Evolutionary conservation across 768 basidiomycete species (phyloP), one percentile per base, ranked within the genome.

Genomic region (Hypholoma sublateritium): DNA sequence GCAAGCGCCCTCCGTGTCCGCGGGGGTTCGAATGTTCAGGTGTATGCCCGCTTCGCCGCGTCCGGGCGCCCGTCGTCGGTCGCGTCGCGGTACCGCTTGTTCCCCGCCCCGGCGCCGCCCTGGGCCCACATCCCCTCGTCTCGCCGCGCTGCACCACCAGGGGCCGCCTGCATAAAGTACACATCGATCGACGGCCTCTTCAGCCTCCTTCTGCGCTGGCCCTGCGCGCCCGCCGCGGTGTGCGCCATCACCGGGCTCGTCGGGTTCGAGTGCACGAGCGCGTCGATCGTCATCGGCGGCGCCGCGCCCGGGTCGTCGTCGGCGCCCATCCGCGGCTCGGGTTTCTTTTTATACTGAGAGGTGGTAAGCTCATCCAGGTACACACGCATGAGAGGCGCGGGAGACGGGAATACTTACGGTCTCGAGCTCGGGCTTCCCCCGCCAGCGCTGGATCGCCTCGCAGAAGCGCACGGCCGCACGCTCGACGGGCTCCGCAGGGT

Each of bases 391-490:
- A 28, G 11, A 17, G 19, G 61, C 28, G 21, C 59, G 50, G 22
- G 55, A 41, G 54, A 34, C 59, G 25, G 32, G 42, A 42, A 54
- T 42, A 65, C 80, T 65, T 58, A 90, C 89, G 3, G 85, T 88
- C 71, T 91, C 88, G 7, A 94, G 79, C 62, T 93, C 92, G 36
- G 91, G 91, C 65, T 88, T 89, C 2, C 91, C 91, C 62, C 91
- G 75, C 92, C 91, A 94, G 51, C 81, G 82, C 1, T 88, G 84
- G 43, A 93, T 79, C 35, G 89, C 89, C 66, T 94, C 91, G 65
- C 87, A 91, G 65, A 90, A 94, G 49, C 89, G 76, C 5, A 91
- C 77, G 0, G 88, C 84, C 25, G 88, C 86, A 17, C 90, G 80
- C 65, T 94, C 91, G 14, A 93, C 82, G 19, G 89, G 87, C 63